Evolutionary conservation across 768 basidiomycete genomes (phyloP), one percentile per base, ranked within the genome.

Genomic region (Suillus paluster): DNA sequence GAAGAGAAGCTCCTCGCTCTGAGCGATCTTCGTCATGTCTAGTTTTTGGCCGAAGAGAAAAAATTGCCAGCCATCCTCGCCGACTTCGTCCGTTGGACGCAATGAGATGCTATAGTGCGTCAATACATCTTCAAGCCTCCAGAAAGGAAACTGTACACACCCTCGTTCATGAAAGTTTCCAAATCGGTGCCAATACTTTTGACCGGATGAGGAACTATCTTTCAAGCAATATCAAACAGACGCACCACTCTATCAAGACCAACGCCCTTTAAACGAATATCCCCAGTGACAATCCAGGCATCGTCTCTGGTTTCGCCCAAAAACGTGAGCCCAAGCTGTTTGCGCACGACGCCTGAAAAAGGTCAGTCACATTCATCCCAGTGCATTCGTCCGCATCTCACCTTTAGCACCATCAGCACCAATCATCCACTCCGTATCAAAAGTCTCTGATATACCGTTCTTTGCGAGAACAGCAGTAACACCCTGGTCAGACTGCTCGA

Each of bases 161-260:
- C 25, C 39, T 34, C 10, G n/a, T 23, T 10, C 19, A 14, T 17
- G 25, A 25, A 14, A 64, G 49, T 80, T 77, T 1, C 82, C 81
- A 81, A 81, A 83, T 70, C 79, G 79, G 64, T 82, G 81, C 81
- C 80, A 82, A 59, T 75, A 68, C 81, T 83, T 21, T 39, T 50
- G 19, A 50, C 33, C n/a, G 14, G 15, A 34, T 9, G 9, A n/a
- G 33, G n/a, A 25, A 33, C 11, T 12, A n/a, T 30, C 12, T n/a
- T 46, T 19, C 11, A 25, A 21, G 36, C 11, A 38, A 25, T 21
- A 21, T 21, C 34, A 58, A 12, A 46, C 7, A n/a, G 17, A 64
- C 78, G 46, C 58, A 80, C 81, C 60, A 79, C 75, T 25, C 70
- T 66, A 38, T 75, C 73, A n/a, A 83, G 66, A 5, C 78, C 80